Percentiles rank a stretch among this genome's conserved stretches.
Evolutionary conservation across 2,329 filamentous ascomycete genomes (phyloP).

Genomic region (Passalora sequoiae): DNA sequence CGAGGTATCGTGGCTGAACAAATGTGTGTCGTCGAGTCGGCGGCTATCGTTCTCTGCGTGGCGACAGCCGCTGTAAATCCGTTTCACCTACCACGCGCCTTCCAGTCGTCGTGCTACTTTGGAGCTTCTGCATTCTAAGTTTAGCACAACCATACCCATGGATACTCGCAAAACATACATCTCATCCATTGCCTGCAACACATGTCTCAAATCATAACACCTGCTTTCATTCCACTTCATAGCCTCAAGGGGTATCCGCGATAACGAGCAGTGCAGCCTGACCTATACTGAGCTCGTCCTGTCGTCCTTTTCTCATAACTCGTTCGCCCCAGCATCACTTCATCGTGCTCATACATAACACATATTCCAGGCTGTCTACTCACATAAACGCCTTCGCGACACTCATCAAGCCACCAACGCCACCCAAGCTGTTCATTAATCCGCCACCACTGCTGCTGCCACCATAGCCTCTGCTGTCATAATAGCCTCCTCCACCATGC

Average conservation of each 20-base stretch:
- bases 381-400: slow-evolving; percentile 51
- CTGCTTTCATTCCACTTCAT: slow-evolving; percentile 1
- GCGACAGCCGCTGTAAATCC: no score
- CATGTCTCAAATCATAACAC: neutral
- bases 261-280: slow-evolving; percentile 8
- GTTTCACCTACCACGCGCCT: no score
- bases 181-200: no score
- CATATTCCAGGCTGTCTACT: no score
- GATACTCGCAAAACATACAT: no score
- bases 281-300: slow-evolving; percentile 11
- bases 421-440: slow-evolving; percentile 36
- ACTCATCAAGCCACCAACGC: slow-evolving; percentile 46
- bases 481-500: slow-evolving; percentile 37
- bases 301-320: slow-evolving; percentile 11
- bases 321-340: slow-evolving; percentile 1
- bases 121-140: no score
- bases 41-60: no score
- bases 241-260: slow-evolving; percentile 15
- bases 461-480: slow-evolving; percentile 43
- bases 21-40: no score
- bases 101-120: no score
- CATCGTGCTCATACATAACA: no score
- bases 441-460: slow-evolving; percentile 32
- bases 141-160: no score
- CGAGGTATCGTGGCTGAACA: no score